Evolutionary conservation across 1,284 basidiomycete species (phyloP).

Genomic region (Gomphus bonarii): DNA sequence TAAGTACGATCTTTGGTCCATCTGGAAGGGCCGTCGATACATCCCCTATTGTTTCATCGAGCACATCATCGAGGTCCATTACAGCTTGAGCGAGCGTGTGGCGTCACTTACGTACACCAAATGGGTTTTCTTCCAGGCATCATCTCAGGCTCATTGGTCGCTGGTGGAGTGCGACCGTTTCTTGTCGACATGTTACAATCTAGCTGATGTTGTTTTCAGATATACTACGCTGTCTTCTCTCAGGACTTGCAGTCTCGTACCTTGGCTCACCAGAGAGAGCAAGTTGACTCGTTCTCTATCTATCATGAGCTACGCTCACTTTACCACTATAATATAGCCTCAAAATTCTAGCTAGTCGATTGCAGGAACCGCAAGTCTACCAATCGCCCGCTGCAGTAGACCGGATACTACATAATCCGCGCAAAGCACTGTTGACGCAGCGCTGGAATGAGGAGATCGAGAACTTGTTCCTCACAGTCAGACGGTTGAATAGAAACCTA

Average conservation of each 20-base stretch:
- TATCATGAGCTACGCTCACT: background rate
- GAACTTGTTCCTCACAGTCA: background rate
- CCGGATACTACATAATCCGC: constrained; percentile 2
- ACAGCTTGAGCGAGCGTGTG: background rate
- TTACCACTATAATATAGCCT: background rate
- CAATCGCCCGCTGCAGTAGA: background rate
- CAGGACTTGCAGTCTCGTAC: constrained; percentile 8
- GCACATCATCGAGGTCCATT: constrained; percentile 9
- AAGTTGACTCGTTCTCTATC: background rate
- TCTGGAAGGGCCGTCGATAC: background rate
- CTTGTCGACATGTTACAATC: background rate
- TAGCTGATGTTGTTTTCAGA: background rate
- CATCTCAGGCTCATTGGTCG: constrained; percentile 6
- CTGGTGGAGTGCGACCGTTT: constrained; percentile 2
- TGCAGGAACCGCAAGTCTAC: constrained; percentile 4
- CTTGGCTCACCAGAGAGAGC: constrained; percentile 4
- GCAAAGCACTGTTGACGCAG: constrained; percentile 3
- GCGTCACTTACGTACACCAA: background rate
- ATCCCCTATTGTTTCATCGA: background rate
- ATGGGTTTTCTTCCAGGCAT: constrained; percentile 7
- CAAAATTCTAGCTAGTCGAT: background rate
- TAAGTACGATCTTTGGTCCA: background rate
- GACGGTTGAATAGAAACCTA: background rate
- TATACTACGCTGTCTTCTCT: constrained; percentile 10
- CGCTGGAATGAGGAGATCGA: constrained; percentile 10